Base-by-base conservation (phyloP, 306 rosid genomes). In the Corylus avellana region DNA sequence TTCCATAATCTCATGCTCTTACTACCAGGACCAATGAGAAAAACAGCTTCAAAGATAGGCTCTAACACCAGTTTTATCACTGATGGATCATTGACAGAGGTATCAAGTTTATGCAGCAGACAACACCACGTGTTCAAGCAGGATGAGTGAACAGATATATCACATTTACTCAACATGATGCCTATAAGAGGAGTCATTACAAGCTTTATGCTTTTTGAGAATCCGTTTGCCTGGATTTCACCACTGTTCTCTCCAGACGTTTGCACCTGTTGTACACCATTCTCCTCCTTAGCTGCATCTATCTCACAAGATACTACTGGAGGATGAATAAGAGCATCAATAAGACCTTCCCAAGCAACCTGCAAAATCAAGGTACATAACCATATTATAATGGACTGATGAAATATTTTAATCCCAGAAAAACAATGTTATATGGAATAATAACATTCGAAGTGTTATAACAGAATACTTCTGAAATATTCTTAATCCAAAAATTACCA, bases 271-370 rank as follows among this genome's bases (percentile, higher is more conserved):
- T 80, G 77, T 37, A 53, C 77, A 57, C 75, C 55, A 74, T 53
- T 66, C 27, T 77, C 88, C 84, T 44, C 81, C 68, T 75, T n/a
- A 55, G 57, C 75, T 51, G 81, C 73, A 84, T 57, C 82, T 78
- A 76, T 82, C 71, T 80, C 75, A 51, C 75, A 73, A 75, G 64
- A 74, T n/a, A 84, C 72, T 47, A 73, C 58, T 72, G 86, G 81
- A 71, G 79, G 78, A 78, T 76, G 84, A 89, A 91, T 81, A 69
- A 94, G 94, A 37, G 98, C 93, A 79, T 94, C 93, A 27, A 89
- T 84, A 79, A 92, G 90, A 75, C 97, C 93, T 88, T 91, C 92
- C 97, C 98, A 94, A 46, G 97, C 92, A 82, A 89, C 94, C 98
- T 92, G 86, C 50, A 81, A 54, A 37, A 51, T 47, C 49, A 66